Base-by-base conservation (phyloP, 202 grass and related monocot genomes). In the Sporobolus alterniflorus region DNA sequence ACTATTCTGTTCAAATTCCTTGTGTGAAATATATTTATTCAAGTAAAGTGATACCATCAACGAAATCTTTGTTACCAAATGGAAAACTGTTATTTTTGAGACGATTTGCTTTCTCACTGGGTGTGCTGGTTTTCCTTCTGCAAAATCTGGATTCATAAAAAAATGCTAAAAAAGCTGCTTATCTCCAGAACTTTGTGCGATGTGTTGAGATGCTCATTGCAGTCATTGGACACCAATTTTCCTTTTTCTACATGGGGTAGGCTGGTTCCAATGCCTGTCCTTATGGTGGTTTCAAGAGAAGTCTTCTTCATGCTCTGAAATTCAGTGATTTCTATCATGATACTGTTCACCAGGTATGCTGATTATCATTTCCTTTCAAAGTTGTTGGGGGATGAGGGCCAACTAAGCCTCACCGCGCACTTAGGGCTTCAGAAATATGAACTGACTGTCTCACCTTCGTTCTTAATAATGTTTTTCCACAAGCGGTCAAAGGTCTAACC, bases 301-400 rank as follows among this genome's bases (percentile, higher is more conserved):
- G 71, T 71, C 94, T 97, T 62, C 68, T 84, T 64, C 92, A 94
- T 11, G 92, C 94, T 52, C 39, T 97, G 60, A 92, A 97, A 60
- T 94, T 97, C 74, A 94, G 87, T 36, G 90, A 97, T 71, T 97
- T 97, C 74, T 97, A 97, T 49, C 94, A 97, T 84, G 92, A 94
- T 83, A 92, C 92, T 10, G 92, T 97, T 26, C 94, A 97, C 56
- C 94, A 97, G 91, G 94, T 97, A 73, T 57, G 71, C 13, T 75
- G n/a, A 40, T 34, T 39, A 34, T 55, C 31, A 28, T 21, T 68
- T 24, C 0, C 44, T 20, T 31, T n/a, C n/a, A n/a, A n/a, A n/a
- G n/a, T n/a, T n/a, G n/a, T n/a, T n/a, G n/a, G n/a, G n/a, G n/a
- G n/a, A n/a, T n/a, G n/a, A n/a, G n/a, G n/a, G n/a, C n/a, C n/a